Conservation (phyloP, 2,329 filamentous ascomycete species). For the Talaromyces atroroseus region DNA sequence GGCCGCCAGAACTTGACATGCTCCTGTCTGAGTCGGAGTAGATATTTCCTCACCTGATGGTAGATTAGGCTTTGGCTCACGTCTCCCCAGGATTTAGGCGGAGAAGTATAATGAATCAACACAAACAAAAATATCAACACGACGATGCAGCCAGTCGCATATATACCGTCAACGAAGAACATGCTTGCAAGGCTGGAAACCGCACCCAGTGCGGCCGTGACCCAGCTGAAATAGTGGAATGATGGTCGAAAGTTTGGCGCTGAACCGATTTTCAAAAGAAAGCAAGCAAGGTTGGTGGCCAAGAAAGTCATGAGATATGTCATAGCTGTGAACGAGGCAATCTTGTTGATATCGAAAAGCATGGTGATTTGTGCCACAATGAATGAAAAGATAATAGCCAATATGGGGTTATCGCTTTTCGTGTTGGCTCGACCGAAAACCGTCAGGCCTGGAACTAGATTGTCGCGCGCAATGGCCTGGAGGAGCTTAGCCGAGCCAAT, state of each 20-base stretch:
- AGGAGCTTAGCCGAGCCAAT: conserved; percentile 80
- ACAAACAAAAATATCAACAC: conserved; percentile 72
- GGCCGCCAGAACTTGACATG: conserved; percentile 94
- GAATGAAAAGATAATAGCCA: conserved; percentile 72
- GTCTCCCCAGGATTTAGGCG: conserved; percentile 84
- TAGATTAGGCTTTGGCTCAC: conserved; percentile 87
- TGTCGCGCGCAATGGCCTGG: conserved; percentile 75
- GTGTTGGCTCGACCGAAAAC: conserved; percentile 69
- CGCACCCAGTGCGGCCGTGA: conserved; percentile 69
- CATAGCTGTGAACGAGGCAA: conserved; percentile 86
- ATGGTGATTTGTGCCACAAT: conserved; percentile 71
- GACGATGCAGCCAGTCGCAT: conserved; percentile 68
- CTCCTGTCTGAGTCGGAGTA: conserved; percentile 75
- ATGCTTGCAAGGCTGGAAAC: conserved; percentile 73
- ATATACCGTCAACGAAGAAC: conserved; percentile 84
- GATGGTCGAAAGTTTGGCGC: conserved; percentile 84
- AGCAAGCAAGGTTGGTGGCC: conserved; percentile 81
- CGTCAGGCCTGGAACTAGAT: conserved; percentile 67
- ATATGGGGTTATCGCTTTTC: conserved; percentile 66
- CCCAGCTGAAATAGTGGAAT: conserved; percentile 85
- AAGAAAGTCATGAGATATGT: conserved; percentile 89
- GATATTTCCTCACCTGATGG: conserved; percentile 79
- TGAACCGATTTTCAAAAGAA: conserved; percentile 77
- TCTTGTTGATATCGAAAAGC: conserved; percentile 78
- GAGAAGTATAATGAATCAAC: conserved; percentile 77